Evolutionary conservation across 139 green algal species (phyloP).

Genomic region (Asterochloris sp.): DNA sequence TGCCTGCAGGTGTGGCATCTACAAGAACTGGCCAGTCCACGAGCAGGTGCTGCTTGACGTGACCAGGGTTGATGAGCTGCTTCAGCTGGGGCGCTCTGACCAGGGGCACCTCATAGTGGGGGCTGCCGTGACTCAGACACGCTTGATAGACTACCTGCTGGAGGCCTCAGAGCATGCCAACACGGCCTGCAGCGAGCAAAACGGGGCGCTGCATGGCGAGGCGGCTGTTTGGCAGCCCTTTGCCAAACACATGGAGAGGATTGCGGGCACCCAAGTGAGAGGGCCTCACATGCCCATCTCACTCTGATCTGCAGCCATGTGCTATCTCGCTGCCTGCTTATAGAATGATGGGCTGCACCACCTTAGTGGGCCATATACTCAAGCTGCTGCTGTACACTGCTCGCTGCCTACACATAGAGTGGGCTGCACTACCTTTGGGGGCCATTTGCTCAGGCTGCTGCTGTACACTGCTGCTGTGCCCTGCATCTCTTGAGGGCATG

Average conservation of each 20-base stretch:
- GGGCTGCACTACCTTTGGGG: neutral
- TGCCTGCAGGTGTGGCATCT: too few species aligned
- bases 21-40: slow-evolving; percentile 13
- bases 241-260: slow-evolving; percentile 4
- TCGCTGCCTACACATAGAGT: neutral
- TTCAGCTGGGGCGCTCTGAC: neutral
- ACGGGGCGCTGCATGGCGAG: neutral
- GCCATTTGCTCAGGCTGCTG: too few species aligned
- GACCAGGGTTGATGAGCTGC: neutral
- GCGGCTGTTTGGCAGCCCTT: neutral
- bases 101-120: neutral
- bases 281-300: neutral
- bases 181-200: neutral
- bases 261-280: slow-evolving; percentile 11
- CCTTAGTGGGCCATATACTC: too few species aligned
- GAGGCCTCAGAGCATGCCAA: neutral
- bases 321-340: too few species aligned
- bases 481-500: too few species aligned
- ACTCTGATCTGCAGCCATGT: neutral
- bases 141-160: slow-evolving; percentile 8
- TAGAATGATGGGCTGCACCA: too few species aligned
- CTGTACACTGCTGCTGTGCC: too few species aligned
- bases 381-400: neutral
- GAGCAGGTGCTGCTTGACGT: neutral
- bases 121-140: slow-evolving; percentile 3